Conservation (phyloP, 1,284 basidiomycete species). For the Leucoagaricus sp. region DNA sequence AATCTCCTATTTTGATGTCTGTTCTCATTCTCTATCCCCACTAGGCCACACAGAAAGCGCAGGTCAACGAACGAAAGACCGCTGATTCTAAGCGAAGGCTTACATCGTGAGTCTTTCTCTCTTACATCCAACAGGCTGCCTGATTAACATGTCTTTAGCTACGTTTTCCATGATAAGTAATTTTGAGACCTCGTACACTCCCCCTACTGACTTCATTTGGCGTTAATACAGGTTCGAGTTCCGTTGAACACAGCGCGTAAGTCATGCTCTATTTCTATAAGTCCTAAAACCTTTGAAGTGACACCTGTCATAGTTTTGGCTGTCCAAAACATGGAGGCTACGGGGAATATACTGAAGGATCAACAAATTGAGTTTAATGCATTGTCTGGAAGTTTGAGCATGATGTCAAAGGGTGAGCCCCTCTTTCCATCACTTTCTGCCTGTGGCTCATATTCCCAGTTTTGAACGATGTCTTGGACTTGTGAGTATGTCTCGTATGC, state of each 20-base stretch:
- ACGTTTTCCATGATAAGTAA: conserved; percentile 74
- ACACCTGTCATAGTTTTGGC: conserved; percentile 60
- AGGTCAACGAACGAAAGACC: conserved; percentile 81
- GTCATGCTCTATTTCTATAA: conserved; percentile 26
- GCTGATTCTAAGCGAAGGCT: conserved; percentile 80
- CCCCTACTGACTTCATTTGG: conserved; percentile 16
- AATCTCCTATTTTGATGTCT: conserved; percentile 14
- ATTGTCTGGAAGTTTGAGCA: conserved; percentile 78
- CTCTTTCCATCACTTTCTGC: conserved; percentile 34
- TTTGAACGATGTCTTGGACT: conserved; percentile 86
- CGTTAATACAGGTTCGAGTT: conserved; percentile 73
- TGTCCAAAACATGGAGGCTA: conserved; percentile 87
- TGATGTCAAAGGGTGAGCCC: conserved; percentile 81
- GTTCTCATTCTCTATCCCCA: conserved; percentile 3
- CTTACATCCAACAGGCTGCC: conserved; percentile 5
- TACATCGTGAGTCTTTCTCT: conserved; percentile 58
- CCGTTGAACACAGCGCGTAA: conserved; percentile 87
- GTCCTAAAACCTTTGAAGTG: background rate
- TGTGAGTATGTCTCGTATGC: conserved; percentile 46
- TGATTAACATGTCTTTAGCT: conserved; percentile 42
- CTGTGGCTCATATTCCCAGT: conserved; percentile 55
- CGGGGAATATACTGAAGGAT: conserved; percentile 58
- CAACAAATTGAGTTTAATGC: conserved; percentile 82
- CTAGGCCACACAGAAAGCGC: conserved; percentile 79
- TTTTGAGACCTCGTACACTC: conserved; percentile 12